These are phyloP conservation scores for Halophytophthora batemanensis DNA, from an alignment of 352 stramenopile genomes.

Conservation along the genomic window DNA sequence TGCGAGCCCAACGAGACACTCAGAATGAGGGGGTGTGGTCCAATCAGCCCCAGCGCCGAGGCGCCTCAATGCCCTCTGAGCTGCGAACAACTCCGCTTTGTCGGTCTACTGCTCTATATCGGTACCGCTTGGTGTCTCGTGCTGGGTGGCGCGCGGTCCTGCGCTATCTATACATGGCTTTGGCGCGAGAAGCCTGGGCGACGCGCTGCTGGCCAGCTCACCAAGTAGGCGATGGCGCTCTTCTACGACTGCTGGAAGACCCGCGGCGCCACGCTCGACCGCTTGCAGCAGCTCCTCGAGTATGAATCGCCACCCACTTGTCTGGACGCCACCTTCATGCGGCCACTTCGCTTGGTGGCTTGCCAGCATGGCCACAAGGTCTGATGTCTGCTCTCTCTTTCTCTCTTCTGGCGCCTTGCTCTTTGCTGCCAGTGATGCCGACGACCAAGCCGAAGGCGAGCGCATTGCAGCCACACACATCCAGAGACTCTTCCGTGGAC, in stretches of 20 bases:
- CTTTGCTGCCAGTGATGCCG: constrained; percentile 32
- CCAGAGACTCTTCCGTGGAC: constrained; percentile 58
- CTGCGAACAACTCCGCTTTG: no score
- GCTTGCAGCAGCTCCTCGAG: constrained; percentile 49
- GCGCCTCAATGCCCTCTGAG: no score
- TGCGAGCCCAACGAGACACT: no score
- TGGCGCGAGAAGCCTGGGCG: neutral
- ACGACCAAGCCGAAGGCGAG: constrained; percentile 38
- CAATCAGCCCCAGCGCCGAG: no score
- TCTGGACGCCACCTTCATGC: no score
- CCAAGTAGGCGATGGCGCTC: constrained; percentile 38
- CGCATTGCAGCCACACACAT: constrained; percentile 45
- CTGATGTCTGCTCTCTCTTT: no score
- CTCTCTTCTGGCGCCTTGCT: constrained; percentile 2
- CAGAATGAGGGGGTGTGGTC: no score
- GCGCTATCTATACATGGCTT: constrained; percentile 8
- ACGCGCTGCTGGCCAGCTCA: constrained; percentile 1
- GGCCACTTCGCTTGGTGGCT: neutral
- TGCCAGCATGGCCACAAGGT: no score
- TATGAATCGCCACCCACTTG: constrained; percentile 15
- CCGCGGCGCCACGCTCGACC: constrained; percentile 38
- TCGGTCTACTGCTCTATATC: no score
- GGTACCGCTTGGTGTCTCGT: no score
- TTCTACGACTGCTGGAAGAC: constrained; percentile 67
- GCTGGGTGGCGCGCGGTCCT: neutral